A percentile compares a stretch with the other conserved stretches of the same genome.
Conservation (phyloP, 2,329 filamentous ascomycete genomes). For the Helotiales sp. region DNA sequence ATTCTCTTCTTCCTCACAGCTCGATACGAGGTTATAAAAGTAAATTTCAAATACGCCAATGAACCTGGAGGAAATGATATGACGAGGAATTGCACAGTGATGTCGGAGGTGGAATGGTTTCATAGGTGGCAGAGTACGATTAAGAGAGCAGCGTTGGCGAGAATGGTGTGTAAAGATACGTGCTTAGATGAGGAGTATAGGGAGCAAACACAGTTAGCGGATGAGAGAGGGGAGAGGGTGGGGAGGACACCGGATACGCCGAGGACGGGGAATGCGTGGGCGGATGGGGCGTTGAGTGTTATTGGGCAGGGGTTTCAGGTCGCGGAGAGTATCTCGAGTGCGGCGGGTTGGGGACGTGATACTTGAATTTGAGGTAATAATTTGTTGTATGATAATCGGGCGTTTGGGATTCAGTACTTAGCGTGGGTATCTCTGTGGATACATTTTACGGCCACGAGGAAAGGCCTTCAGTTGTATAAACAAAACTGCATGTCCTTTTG, state of each 20-base stretch:
- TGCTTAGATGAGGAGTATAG: conserved; percentile 59
- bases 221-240: conserved; percentile 20
- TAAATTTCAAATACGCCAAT: conserved; percentile 46
- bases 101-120: conserved; percentile 57
- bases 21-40: conserved; percentile 62
- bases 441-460: neutral
- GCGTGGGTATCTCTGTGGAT: neutral
- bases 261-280: conserved; percentile 39
- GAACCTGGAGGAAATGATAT: conserved; percentile 12
- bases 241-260: conserved; percentile 11
- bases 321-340: conserved; percentile 21
- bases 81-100: conserved; percentile 21
- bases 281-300: conserved; percentile 43
- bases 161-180: conserved; percentile 46
- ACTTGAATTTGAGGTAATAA: conserved; percentile 6
- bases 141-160: conserved; percentile 56
- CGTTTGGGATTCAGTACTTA: neutral
- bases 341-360: conserved; percentile 31
- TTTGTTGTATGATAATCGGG: neutral
- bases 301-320: conserved; percentile 44
- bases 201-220: conserved; percentile 39
- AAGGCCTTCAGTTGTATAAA: neutral
- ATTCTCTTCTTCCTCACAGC: conserved; percentile 67
- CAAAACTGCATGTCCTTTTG: neutral
- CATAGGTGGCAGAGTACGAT: conserved; percentile 63